Conservation (phyloP, 108 stramenopile species). For the Cyclotella sp. region DNA sequence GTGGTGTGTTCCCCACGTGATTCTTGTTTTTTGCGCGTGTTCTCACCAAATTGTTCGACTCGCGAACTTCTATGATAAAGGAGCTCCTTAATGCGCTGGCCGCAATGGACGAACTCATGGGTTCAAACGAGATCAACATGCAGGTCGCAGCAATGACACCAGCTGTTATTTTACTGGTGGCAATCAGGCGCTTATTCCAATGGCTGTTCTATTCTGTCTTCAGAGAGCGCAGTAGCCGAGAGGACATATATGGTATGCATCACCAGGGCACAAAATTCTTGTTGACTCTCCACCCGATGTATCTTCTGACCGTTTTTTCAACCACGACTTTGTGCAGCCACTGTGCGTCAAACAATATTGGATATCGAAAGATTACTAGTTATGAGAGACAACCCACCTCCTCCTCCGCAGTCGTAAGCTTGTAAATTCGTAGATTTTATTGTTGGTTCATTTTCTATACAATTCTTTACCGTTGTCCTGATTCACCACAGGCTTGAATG, state of each 20-base stretch:
- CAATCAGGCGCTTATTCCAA: conserved; percentile 52
- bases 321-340: conserved; percentile 9
- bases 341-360: conserved; percentile 74
- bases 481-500: conserved; percentile 13
- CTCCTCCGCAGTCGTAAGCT: conserved; percentile 43
- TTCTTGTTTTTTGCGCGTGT: neutral
- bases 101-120: conserved; percentile 88
- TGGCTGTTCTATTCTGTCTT: conserved; percentile 75
- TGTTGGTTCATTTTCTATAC: neutral
- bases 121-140: conserved; percentile 89
- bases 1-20: neutral
- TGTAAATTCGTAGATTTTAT: neutral
- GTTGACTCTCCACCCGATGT: neutral
- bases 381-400: conserved; percentile 88
- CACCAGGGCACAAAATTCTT: neutral
- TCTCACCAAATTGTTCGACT: neutral
- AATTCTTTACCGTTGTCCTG: neutral
- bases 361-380: conserved; percentile 88
- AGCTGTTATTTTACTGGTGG: conserved; percentile 69
- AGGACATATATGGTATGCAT: conserved; percentile 63
- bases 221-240: conserved; percentile 65
- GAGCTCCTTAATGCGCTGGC: conserved; percentile 90
- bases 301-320: neutral
- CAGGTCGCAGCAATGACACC: conserved; percentile 89
- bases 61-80: conserved; percentile 28